Percentiles rank a stretch among this genome's conserved stretches.
phyloP scores from a whole-genome alignment of 2,329 filamentous ascomycete genomes.

The Myriangium duriaei region DNA sequence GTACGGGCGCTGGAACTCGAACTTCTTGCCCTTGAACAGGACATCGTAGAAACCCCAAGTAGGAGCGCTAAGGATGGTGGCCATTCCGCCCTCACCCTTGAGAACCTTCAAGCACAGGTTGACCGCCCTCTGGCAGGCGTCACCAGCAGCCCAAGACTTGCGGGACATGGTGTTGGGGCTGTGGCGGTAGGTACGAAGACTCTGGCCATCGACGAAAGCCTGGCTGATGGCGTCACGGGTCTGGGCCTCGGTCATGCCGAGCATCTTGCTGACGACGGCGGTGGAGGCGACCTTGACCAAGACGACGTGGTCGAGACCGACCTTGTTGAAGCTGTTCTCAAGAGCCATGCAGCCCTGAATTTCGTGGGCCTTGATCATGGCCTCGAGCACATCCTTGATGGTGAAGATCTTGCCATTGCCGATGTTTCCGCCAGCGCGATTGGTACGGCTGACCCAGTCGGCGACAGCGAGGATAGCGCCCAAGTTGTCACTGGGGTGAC shows the following conservation, averaged over 20 bases:
- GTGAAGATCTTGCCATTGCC: slow-evolving; percentile 69
- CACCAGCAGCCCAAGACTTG: slow-evolving; percentile 97
- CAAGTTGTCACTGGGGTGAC: slow-evolving; percentile 94
- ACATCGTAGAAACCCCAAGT: slow-evolving; percentile 99
- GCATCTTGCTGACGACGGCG: slow-evolving; percentile 88
- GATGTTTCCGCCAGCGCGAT: slow-evolving; percentile 67
- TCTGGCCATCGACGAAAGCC: slow-evolving; percentile 94
- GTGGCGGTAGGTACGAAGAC: slow-evolving; percentile 92
- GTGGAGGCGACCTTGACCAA: slow-evolving; percentile 95
- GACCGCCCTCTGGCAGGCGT: slow-evolving; percentile 95
- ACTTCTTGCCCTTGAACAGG: slow-evolving; percentile 89
- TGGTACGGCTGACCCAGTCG: slow-evolving; percentile 94
- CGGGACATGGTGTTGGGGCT: slow-evolving; percentile 98
- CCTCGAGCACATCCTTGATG: slow-evolving; percentile 82
- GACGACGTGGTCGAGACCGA: slow-evolving; percentile 93
- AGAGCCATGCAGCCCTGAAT: slow-evolving; percentile 95
- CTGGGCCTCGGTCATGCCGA: slow-evolving; percentile 78
- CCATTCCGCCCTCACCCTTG: slow-evolving; percentile 81
- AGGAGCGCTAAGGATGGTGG: slow-evolving; percentile 83
- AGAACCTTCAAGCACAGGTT: slow-evolving; percentile 96
- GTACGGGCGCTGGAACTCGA: slow-evolving; percentile 90
- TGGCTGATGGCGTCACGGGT: slow-evolving; percentile 93
- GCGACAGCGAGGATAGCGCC: slow-evolving; percentile 93
- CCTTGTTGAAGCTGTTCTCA: slow-evolving; percentile 98
- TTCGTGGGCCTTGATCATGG: slow-evolving; percentile 93